Evolutionary conservation across 2,329 filamentous ascomycete genomes (phyloP).

Genomic region (Fusarium humuli): DNA sequence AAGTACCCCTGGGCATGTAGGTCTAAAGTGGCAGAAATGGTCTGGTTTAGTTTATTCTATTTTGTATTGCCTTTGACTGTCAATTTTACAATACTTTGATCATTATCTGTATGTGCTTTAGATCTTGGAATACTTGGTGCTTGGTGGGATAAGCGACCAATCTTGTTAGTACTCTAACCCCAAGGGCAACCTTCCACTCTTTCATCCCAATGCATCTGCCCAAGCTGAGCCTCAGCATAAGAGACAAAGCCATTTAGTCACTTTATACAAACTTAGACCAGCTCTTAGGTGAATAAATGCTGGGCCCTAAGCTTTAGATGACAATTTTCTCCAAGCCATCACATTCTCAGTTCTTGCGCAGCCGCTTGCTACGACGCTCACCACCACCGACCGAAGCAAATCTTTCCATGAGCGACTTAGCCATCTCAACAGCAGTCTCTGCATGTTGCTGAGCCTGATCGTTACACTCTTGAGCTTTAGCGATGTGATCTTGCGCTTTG

Average conservation of each 20-base stretch:
- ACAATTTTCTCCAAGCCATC: background rate
- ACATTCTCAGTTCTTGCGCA: background rate
- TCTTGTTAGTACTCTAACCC: background rate
- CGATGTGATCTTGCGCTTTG: background rate
- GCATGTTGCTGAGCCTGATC: background rate
- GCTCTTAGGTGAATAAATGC: background rate
- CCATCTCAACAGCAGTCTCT: background rate
- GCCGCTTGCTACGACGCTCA: background rate
- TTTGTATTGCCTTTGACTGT: background rate
- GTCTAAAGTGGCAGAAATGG: background rate
- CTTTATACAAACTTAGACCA: background rate
- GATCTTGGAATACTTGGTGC: background rate
- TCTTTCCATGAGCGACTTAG: background rate
- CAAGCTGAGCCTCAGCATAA: background rate
- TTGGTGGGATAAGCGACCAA: background rate
- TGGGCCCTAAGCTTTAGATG: background rate
- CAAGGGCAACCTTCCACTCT: background rate
- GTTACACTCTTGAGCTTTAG: background rate
- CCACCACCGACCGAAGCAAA: background rate
- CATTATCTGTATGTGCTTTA: background rate
- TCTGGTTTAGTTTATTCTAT: background rate
- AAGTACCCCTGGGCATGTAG: background rate
- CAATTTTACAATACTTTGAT: background rate
- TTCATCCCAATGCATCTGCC: background rate
- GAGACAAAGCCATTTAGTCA: background rate